Conservation (phyloP, 192 early-diverging fungal genomes). For the Coemansia sp. region DNA sequence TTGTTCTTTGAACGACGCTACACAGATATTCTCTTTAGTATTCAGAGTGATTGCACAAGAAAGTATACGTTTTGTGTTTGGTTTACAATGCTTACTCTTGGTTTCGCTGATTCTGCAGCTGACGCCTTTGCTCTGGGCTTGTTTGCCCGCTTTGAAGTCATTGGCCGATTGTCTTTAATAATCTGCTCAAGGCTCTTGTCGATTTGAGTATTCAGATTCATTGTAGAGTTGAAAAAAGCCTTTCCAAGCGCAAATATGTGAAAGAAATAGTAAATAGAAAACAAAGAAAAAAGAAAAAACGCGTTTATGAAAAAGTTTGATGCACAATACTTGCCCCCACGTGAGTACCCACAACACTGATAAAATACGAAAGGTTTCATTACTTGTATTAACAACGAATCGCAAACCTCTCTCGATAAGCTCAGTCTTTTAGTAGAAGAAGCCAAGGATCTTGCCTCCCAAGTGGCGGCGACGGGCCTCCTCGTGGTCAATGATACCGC, state of each 20-base stretch:
- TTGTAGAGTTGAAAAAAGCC: neutral
- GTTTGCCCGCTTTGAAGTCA: conserved; percentile 1
- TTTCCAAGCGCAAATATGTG: neutral
- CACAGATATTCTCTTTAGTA: too few relatives aligned
- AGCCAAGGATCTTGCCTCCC: conserved; percentile 98
- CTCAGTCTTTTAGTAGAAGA: conserved; percentile 71
- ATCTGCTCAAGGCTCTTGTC: conserved; percentile 49
- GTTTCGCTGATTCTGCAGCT: conserved; percentile 11
- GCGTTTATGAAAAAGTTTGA: conserved; percentile 25
- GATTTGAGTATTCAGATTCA: conserved; percentile 34
- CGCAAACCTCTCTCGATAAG: too few relatives aligned
- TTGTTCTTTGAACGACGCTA: conserved; percentile 46
- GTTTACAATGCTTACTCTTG: conserved; percentile 14
- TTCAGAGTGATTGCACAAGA: neutral
- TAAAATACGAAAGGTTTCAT: too few relatives aligned
- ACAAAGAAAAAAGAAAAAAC: neutral
- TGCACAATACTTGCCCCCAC: conserved; percentile 9
- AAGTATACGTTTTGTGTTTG: too few relatives aligned
- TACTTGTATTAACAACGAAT: too few relatives aligned
- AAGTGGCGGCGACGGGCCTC: conserved; percentile 95
- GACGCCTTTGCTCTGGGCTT: conserved; percentile 24
- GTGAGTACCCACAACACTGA: conserved; percentile 1
- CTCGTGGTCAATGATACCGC: conserved; percentile 98
- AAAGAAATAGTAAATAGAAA: neutral
- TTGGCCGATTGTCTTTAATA: conserved; percentile 29